phyloP scores from a whole-genome alignment of 139 green algal genomes.

The Picochlorum sp. region DNA sequence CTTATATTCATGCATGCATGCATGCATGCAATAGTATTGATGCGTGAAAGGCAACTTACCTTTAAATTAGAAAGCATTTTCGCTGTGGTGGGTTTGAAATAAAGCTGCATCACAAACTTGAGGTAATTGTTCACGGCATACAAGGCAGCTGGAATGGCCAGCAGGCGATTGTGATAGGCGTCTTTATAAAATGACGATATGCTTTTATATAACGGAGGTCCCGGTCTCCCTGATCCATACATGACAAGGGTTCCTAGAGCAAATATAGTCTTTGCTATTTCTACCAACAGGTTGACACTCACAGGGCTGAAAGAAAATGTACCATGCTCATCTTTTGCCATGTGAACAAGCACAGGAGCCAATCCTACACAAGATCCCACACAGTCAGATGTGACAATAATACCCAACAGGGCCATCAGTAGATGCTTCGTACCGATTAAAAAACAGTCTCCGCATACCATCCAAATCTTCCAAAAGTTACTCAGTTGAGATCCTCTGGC shows the following conservation, averaged over 20 bases:
- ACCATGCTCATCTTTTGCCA: conserved; percentile 77
- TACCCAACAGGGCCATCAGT: not conserved
- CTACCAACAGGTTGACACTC: conserved; percentile 85
- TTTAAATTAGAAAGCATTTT: conserved; percentile 99
- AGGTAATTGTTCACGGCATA: conserved; percentile 97
- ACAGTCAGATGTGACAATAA: not conserved
- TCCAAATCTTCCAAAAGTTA: conserved; percentile 43
- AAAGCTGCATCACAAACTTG: conserved; percentile 93
- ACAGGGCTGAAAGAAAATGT: conserved; percentile 85
- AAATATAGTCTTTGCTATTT: conserved; percentile 81
- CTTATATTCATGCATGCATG: not conserved
- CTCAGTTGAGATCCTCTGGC: not conserved
- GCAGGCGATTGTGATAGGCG: conserved; percentile 70
- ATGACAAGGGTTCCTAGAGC: conserved; percentile 70
- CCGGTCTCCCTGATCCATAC: conserved; percentile 59
- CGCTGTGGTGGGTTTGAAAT: conserved; percentile 89
- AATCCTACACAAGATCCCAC: conserved; percentile 40
- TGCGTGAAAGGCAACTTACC: not conserved
- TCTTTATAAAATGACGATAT: conserved; percentile 50
- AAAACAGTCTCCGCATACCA: conserved; percentile 73
- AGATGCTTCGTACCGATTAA: conserved; percentile 53
- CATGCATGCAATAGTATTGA: conserved; percentile 5
- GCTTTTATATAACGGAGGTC: conserved; percentile 55
- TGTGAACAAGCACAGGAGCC: conserved; percentile 90
- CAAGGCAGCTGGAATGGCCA: conserved; percentile 72